Conservation (phyloP, 176 grass and related monocot genomes). For the Poa annua region DNA sequence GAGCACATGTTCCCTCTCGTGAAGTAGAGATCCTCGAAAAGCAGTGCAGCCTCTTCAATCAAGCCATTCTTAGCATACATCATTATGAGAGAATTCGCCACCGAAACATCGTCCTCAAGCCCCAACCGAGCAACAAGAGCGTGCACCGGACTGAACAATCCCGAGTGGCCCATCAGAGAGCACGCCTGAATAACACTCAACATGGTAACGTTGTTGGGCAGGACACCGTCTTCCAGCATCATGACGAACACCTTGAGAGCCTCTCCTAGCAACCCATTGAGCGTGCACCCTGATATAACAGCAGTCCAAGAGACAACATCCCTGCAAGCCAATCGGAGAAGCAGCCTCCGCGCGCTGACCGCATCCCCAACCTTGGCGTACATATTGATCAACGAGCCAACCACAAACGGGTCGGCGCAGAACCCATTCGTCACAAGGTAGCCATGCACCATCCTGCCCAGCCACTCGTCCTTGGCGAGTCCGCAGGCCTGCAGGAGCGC, state of each 20-base stretch:
- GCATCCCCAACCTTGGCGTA: conserved; percentile 64
- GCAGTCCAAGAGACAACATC: conserved; percentile 77
- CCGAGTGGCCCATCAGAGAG: conserved; percentile 52
- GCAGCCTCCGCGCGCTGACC: conserved; percentile 46
- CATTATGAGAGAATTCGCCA: conserved; percentile 63
- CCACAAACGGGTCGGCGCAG: conserved; percentile 51
- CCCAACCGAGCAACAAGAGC: conserved; percentile 50
- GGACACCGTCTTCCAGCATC: conserved; percentile 69
- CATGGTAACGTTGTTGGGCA: conserved; percentile 67
- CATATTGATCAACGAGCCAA: conserved; percentile 64
- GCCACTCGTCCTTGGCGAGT: conserved; percentile 46
- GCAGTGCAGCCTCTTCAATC: conserved; percentile 37
- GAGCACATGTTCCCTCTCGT: conserved; percentile 36
- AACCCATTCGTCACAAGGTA: conserved; percentile 60
- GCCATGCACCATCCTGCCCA: conserved; percentile 65
- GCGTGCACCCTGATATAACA: conserved; percentile 61
- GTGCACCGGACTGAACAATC: conserved; percentile 55
- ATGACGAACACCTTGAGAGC: conserved; percentile 58
- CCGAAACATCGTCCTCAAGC: conserved; percentile 17
- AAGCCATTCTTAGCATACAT: conserved; percentile 75
- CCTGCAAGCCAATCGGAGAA: conserved; percentile 52
- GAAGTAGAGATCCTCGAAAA: conserved; percentile 42
- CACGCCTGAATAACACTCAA: conserved; percentile 70
- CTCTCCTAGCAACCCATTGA: conserved; percentile 60
- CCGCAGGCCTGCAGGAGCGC: conserved; percentile 64